These are phyloP conservation scores for Phytophthora fragariaefolia DNA, from an alignment of 352 stramenopile species.

Conservation along the genomic window DNA sequence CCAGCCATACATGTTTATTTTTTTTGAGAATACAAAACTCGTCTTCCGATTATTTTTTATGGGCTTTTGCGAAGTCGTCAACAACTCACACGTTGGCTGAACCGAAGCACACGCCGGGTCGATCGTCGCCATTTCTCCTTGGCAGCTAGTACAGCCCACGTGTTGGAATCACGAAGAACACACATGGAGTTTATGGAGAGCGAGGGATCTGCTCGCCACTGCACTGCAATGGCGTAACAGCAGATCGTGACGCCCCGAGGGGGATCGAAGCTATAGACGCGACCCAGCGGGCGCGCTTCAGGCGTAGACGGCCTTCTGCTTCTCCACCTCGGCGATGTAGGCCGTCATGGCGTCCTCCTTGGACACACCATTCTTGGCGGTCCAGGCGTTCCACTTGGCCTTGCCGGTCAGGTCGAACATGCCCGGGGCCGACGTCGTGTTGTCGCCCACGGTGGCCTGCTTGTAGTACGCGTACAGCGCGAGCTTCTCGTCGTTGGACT, in stretches of 20 bases:
- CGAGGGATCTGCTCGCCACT: no score
- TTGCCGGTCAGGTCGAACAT: constrained; percentile 90
- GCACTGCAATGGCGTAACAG: background rate
- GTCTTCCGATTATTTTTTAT: constrained; percentile 36
- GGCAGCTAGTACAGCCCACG: background rate
- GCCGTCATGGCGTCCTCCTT: constrained; percentile 87
- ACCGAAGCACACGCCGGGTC: constrained; percentile 7
- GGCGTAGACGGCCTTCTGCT: constrained; percentile 84
- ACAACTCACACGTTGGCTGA: constrained; percentile 14
- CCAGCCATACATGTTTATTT: background rate
- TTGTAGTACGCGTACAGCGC: constrained; percentile 92
- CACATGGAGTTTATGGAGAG: background rate
- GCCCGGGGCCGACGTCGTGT: constrained; percentile 79
- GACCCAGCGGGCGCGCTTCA: constrained; percentile 46
- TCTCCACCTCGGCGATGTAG: constrained; percentile 89
- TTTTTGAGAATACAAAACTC: constrained; percentile 10
- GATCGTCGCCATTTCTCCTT: constrained; percentile 11
- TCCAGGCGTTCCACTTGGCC: constrained; percentile 92
- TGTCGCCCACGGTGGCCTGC: constrained; percentile 90
- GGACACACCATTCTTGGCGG: constrained; percentile 83
- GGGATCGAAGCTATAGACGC: constrained; percentile 25
- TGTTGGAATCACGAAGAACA: constrained; percentile 1
- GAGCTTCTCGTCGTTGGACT: constrained; percentile 92
- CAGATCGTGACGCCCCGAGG: background rate
- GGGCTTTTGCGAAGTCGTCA: constrained; percentile 25